Evolutionary conservation across 108 stramenopile genomes (phyloP), one percentile per base, ranked within the genome.

Genomic region (Seminavis robusta): DNA sequence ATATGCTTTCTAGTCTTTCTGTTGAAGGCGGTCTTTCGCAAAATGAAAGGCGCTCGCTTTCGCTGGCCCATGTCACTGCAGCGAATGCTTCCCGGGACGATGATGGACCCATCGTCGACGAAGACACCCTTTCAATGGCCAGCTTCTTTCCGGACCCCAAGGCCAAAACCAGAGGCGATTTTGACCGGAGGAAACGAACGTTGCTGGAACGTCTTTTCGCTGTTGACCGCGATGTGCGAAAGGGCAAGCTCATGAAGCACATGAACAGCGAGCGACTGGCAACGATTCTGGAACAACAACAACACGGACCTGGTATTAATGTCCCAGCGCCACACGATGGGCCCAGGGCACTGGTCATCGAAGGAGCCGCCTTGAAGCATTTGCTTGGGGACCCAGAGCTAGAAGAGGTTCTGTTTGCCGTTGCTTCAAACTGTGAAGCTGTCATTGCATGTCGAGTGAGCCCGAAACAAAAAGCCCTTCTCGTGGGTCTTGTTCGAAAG

Each of bases 361-460:
- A 96, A 61, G 95, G 94, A 40, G 81, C 81, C 51, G 90, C 95
- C 6, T 59, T 97, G 49, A 69, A 82, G 28, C 79, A 86, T 41
- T 46, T 97, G 24, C 76, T 92, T 11, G 84, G 80, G 17, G 84
- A 95, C 54, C 59, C 61, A 17, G 70, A 76, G 4, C 63, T 94
- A 31, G 85, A 94, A 68, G 83, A 81, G 42, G 59, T 90, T 46
- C 69, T 98, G 13, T 95, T 96, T 70, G 61, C 76, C 17, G 74
- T 95, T 20, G 90, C 88, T 13, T 84, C 81, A 44, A 72, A 72
- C 20, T 94, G 87, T 43, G 68, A 79, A 15, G 84, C 94, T 21
- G 97, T 98, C 6, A 95, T 98, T 55, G 97, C 97, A 28, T 98
- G 97, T 42, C 83, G 97, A 29, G 93, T 95, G 6, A 88, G 88